Conservation (phyloP, 805 yeast species). For the Ogataea thermomethanolica region DNA sequence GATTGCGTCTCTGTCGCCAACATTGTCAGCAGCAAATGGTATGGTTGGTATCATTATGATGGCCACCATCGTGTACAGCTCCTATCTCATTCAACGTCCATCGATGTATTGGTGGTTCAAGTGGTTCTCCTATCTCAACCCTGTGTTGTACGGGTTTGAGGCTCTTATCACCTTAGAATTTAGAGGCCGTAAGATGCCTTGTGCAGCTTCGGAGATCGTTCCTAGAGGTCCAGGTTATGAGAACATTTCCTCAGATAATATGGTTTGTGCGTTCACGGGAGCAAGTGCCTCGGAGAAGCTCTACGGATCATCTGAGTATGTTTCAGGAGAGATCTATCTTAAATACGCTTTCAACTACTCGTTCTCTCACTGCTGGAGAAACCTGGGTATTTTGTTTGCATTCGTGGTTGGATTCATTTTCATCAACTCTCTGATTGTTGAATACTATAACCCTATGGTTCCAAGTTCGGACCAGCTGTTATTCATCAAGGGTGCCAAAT, state of each 20-base stretch:
- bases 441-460: slow-evolving; percentile 29
- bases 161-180: slow-evolving; percentile 56
- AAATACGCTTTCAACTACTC: slow-evolving; percentile 45
- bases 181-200: slow-evolving; percentile 48
- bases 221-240: slow-evolving; percentile 58
- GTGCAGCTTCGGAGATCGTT: slow-evolving; percentile 40
- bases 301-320: slow-evolving; percentile 32
- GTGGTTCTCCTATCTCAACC: slow-evolving; percentile 51
- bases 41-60: slow-evolving; percentile 54
- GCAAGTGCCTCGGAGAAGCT: slow-evolving; percentile 31
- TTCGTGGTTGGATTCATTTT: slow-evolving; percentile 40
- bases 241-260: slow-evolving; percentile 35
- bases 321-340: slow-evolving; percentile 51
- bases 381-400: slow-evolving; percentile 53
- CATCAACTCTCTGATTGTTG: slow-evolving; percentile 30
- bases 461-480: slow-evolving; percentile 34
- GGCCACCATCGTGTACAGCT: slow-evolving; percentile 55
- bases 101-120: slow-evolving; percentile 62
- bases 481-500: slow-evolving; percentile 27
- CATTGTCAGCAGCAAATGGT: slow-evolving; percentile 56
- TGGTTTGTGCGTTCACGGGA: slow-evolving; percentile 53
- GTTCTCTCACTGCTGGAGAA: slow-evolving; percentile 72
- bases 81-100: slow-evolving; percentile 57
- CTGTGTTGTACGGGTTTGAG: slow-evolving; percentile 49
- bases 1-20: slow-evolving; percentile 48